phyloP scores from a whole-genome alignment of 163 green algal genomes.

The Coccomyxa subellipsoidea region DNA sequence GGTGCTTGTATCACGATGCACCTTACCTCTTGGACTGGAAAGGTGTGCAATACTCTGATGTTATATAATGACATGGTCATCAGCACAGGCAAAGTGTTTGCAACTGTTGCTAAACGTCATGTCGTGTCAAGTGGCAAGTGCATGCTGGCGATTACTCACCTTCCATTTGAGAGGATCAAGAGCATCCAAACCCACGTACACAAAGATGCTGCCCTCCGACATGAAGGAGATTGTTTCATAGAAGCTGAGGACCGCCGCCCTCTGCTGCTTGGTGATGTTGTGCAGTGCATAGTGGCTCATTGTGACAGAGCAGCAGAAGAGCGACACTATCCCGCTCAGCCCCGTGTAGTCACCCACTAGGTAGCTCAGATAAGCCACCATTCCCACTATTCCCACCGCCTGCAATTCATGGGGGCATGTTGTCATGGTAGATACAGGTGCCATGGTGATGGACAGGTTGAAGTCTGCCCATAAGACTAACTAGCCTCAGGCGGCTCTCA shows the following conservation, averaged over 20 bases:
- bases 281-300: slow-evolving; percentile 75
- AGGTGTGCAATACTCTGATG: no score
- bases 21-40: no score
- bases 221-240: slow-evolving; percentile 78
- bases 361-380: slow-evolving; percentile 76
- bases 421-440: background rate
- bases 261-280: slow-evolving; percentile 59
- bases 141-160: slow-evolving; percentile 11
- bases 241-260: slow-evolving; percentile 52
- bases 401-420: slow-evolving; percentile 22
- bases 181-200: slow-evolving; percentile 79
- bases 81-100: no score
- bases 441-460: no score
- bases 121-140: background rate
- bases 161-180: slow-evolving; percentile 81
- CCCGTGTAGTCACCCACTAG: slow-evolving; percentile 69
- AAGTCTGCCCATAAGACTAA: no score
- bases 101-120: no score
- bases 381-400: slow-evolving; percentile 68
- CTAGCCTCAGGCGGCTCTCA: no score
- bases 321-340: slow-evolving; percentile 76
- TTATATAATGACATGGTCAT: no score
- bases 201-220: slow-evolving; percentile 83
- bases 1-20: no score
- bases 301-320: slow-evolving; percentile 80